phyloP scores from a whole-genome alignment of 768 basidiomycete genomes.

The Glaciozyma antarctica region DNA sequence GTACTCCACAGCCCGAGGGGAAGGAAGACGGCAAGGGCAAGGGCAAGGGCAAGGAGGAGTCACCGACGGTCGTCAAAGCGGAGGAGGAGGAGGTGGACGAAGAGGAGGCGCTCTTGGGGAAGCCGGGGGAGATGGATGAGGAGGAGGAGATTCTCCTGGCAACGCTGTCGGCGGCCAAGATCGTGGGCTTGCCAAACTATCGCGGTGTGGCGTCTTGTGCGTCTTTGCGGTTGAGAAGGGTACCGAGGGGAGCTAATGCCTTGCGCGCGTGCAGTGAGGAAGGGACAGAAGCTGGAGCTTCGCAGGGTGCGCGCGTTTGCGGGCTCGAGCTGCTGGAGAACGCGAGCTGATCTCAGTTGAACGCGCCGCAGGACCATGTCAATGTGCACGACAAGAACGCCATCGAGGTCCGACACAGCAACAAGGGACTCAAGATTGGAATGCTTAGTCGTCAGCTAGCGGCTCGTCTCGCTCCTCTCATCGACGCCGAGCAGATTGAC shows the following conservation, averaged over 20 bases:
- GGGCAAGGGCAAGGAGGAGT: neutral
- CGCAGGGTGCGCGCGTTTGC: conserved; percentile 3
- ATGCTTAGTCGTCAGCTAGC: conserved; percentile 9
- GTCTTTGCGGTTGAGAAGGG: neutral
- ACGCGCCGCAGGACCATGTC: conserved; percentile 13
- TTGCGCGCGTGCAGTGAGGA: conserved; percentile 2
- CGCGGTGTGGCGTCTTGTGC: conserved; percentile 18
- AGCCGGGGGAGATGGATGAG: neutral
- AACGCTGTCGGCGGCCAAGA: conserved; percentile 18
- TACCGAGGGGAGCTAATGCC: neutral
- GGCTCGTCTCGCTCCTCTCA: conserved; percentile 3
- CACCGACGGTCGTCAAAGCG: neutral
- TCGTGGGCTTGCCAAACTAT: conserved; percentile 21
- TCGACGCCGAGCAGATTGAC: conserved; percentile 15
- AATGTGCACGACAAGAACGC: conserved; percentile 28
- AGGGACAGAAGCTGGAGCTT: conserved; percentile 14
- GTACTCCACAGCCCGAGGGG: too few relatives aligned
- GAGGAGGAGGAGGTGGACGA: neutral
- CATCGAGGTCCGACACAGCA: conserved; percentile 20
- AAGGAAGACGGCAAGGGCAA: neutral
- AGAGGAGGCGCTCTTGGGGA: neutral
- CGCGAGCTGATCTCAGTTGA: too few relatives aligned
- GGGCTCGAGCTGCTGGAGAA: neutral
- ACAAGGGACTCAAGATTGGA: conserved; percentile 17
- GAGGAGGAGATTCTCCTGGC: conserved; percentile 18